These are phyloP conservation scores for Clausena lansium DNA, from an alignment of 345 rosid genomes.

Conservation along the genomic window DNA sequence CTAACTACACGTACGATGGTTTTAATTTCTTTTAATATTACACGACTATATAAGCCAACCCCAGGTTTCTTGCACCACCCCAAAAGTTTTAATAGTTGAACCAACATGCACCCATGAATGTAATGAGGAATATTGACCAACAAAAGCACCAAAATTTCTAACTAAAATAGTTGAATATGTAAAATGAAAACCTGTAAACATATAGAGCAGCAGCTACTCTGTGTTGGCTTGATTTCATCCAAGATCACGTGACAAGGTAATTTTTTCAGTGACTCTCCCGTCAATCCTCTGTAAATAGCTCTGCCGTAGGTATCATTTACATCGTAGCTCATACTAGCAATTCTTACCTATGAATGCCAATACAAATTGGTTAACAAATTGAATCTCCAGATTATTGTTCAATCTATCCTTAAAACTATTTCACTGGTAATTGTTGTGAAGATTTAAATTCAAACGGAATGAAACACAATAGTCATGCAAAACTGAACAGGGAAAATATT, in stretches of 20 bases:
- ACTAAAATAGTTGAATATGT: background rate
- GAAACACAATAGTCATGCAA: background rate
- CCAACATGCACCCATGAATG: background rate
- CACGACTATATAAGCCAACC: too few species aligned
- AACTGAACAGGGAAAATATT: background rate
- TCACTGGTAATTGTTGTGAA: background rate
- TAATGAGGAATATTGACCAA: background rate
- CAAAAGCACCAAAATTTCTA: background rate
- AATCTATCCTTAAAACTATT: background rate
- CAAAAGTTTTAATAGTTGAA: background rate
- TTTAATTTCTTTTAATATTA: background rate
- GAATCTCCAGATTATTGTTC: background rate
- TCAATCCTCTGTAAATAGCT: slow-evolving; percentile 51
- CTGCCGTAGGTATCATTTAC: slow-evolving; percentile 42
- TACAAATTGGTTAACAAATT: background rate
- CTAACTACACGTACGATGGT: background rate
- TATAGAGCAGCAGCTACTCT: slow-evolving; percentile 56
- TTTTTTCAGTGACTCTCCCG: slow-evolving; percentile 55
- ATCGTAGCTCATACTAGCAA: slow-evolving; percentile 41
- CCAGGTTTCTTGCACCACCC: too few species aligned
- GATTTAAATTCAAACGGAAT: background rate
- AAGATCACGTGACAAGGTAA: slow-evolving; percentile 61
- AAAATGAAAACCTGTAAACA: slow-evolving; percentile 61
- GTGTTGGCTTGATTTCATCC: slow-evolving; percentile 46
- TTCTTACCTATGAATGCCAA: slow-evolving; percentile 38